Evolutionary conservation across 768 basidiomycete genomes (phyloP), one percentile per base, ranked within the genome.

Genomic region (Kwoniella sp.): DNA sequence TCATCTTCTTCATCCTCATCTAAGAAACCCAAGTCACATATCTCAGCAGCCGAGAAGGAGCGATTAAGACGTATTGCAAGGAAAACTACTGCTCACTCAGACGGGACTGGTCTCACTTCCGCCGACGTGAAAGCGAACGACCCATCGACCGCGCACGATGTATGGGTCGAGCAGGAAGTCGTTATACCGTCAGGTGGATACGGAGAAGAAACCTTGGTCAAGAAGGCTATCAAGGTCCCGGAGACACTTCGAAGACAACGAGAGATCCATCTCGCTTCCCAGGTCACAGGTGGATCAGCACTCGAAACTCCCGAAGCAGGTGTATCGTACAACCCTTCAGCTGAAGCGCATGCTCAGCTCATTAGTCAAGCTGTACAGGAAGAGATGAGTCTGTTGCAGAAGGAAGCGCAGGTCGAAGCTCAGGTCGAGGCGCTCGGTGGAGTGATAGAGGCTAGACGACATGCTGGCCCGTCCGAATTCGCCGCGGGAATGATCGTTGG

Each of bases 291-390:
- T 19, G 65, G 65, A 13, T 26, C 58, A 21, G 65, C 44, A 5
- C 48, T 62, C 4, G 71, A 71, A 19, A 49, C 86, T 2, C 93
- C 93, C 0, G 90, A 90, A 68, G 86, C 86, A 30, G 93, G 93
- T 21, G 85, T 88, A 2, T 93, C 91, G 19, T 97, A 97, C 77
- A 96, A 96, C 76, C 93, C 93, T 0, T 86, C 87, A 0, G 86
- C 85, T 0, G 83, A 85, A 2, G 86, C 88, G 0, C 90, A 95
- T 69, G 84, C 86, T 54, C 86, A 86, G 53, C 85, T 95, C 4
- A 76, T 97, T 22, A 80, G 84, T 13, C 80, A 85, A 55, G 93
- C 92, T 0, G 84, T 86, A 55, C 84, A 86, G 63, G 77, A 84
- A 15, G 93, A 93, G 78, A 84, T 84, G 70, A 83, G 83, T 51